Evolutionary conservation across 2,329 filamentous ascomycete genomes (phyloP).

Genomic region (Fusarium armeniacum): DNA sequence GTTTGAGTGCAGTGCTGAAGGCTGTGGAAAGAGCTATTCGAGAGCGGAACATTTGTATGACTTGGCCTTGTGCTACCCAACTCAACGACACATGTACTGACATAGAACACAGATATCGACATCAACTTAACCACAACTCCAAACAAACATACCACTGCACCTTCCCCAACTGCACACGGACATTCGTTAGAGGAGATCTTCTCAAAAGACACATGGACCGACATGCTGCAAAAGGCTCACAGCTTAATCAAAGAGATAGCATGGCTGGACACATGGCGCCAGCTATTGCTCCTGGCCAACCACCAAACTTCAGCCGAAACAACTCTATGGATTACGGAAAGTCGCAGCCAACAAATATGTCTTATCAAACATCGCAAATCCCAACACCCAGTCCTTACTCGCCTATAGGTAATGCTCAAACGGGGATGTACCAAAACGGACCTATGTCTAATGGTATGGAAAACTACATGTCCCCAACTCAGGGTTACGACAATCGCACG

Average conservation of each 20-base stretch:
- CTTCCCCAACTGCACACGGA: constrained; percentile 88
- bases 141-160: constrained; percentile 97
- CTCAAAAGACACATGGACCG: constrained; percentile 87
- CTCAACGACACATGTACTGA: constrained; percentile 21
- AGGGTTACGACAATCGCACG: constrained; percentile 52
- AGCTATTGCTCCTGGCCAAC: constrained; percentile 60
- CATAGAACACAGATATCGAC: constrained; percentile 72
- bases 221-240: constrained; percentile 83
- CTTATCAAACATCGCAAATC: constrained; percentile 64
- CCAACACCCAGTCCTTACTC: constrained; percentile 62
- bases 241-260: constrained; percentile 79
- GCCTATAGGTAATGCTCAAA: constrained; percentile 61
- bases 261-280: constrained; percentile 55
- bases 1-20: constrained; percentile 86
- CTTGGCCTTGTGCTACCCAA: constrained; percentile 32
- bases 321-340: constrained; percentile 59
- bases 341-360: constrained; percentile 56
- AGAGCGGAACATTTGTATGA: constrained; percentile 92
- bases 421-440: constrained; percentile 50
- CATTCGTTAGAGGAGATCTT: constrained; percentile 93
- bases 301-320: constrained; percentile 62
- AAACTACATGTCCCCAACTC: constrained; percentile 58
- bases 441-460: constrained; percentile 56
- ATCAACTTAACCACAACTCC: constrained; percentile 95
- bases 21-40: constrained; percentile 96